phyloP scores from a whole-genome alignment of 768 basidiomycete genomes.

The Lyophyllum shimeji region DNA sequence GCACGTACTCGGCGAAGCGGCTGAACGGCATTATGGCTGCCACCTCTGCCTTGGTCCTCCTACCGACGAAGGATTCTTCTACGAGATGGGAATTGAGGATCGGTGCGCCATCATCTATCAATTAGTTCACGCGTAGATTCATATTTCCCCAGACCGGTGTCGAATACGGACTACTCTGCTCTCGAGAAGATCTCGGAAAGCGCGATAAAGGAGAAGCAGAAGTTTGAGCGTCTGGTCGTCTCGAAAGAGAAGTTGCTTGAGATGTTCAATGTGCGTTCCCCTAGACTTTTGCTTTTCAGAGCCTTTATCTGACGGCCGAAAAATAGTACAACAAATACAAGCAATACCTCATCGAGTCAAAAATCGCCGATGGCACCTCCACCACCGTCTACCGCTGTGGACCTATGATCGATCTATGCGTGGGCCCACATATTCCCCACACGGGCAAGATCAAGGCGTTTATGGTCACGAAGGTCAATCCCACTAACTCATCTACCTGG shows the following conservation, averaged over 20 bases:
- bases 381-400: conserved; percentile 99
- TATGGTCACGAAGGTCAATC: conserved; percentile 86
- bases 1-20: conserved; percentile 95
- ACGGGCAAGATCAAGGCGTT: conserved; percentile 97
- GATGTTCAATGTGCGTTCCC: conserved; percentile 85
- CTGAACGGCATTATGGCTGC: conserved; percentile 95
- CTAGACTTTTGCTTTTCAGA: background rate
- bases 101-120: conserved; percentile 40
- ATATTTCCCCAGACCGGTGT: conserved; percentile 56
- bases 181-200: conserved; percentile 87
- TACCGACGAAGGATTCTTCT: conserved; percentile 98
- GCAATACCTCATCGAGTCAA: conserved; percentile 90
- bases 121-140: background rate
- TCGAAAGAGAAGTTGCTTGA: conserved; percentile 93
- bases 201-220: conserved; percentile 95
- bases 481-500: background rate
- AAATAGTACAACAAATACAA: conserved; percentile 99
- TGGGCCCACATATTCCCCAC: conserved; percentile 97
- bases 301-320: background rate
- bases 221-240: conserved; percentile 91
- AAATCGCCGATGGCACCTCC: conserved; percentile 93
- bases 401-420: conserved; percentile 96
- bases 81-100: conserved; percentile 93
- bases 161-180: conserved; percentile 79
- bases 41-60: conserved; percentile 97